A percentile compares a stretch with the other conserved stretches of the same genome.
Conservation (phyloP, 2,329 filamentous ascomycete species). For the Chrysoporthe austroafricana region DNA sequence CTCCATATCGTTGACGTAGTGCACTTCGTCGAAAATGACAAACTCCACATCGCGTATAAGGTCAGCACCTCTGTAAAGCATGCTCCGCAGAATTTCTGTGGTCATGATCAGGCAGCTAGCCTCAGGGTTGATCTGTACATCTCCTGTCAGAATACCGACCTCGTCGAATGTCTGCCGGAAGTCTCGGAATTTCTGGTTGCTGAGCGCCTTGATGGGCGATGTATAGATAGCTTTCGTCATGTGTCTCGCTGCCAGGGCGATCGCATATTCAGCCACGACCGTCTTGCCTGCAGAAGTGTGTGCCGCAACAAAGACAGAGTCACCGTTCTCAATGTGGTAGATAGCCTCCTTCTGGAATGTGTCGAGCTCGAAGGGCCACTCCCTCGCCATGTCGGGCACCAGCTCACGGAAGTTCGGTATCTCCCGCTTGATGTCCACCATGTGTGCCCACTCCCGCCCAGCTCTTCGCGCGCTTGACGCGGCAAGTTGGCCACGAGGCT, state of each 20-base stretch:
- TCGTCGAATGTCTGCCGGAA: constrained; percentile 91
- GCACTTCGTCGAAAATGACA: constrained; percentile 98
- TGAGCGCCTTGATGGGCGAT: constrained; percentile 96
- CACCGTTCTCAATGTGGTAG: constrained; percentile 93
- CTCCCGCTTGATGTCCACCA: constrained; percentile 92
- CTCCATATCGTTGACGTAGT: constrained; percentile 96
- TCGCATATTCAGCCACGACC: constrained; percentile 96
- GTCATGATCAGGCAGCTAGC: constrained; percentile 99
- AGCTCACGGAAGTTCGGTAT: constrained; percentile 94
- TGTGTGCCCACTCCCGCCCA: constrained; percentile 93
- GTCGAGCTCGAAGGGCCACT: constrained; percentile 97
- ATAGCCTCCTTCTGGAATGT: constrained; percentile 99
- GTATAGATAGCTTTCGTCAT: constrained; percentile 99
- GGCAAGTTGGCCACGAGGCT: constrained; percentile 78
- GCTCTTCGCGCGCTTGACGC: constrained; percentile 72
- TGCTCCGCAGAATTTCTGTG: constrained; percentile 95
- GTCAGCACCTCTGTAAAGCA: constrained; percentile 96
- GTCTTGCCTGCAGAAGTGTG: constrained; percentile 98
- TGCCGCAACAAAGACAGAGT: constrained; percentile 96
- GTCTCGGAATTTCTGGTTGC: constrained; percentile 98
- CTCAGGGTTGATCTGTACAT: constrained; percentile 97
- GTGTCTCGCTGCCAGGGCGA: constrained; percentile 93
- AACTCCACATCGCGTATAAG: constrained; percentile 97
- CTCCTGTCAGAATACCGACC: constrained; percentile 93
- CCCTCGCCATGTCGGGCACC: constrained; percentile 92